Conservation (phyloP, 495 filamentous ascomycete species). For the Astrocystis sublimbata region DNA sequence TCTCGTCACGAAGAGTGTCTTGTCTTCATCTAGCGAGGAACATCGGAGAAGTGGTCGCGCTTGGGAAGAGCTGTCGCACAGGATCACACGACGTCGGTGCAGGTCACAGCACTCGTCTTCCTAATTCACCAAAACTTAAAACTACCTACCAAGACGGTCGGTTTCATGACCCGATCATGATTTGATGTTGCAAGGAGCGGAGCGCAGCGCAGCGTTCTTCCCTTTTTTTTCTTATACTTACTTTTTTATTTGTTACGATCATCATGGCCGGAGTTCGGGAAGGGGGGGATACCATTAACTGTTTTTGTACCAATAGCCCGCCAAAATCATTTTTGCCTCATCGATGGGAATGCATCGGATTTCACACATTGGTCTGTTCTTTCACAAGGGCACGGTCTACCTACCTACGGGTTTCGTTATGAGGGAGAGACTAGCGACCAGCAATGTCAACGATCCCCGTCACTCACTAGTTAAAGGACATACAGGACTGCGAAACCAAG, state of each 20-base stretch:
- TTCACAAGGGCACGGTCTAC: neutral
- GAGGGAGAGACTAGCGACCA: neutral
- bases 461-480: conserved; percentile 10
- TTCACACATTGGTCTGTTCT: neutral
- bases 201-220: conserved; percentile 11
- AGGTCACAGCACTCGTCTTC: conserved; percentile 10
- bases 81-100: conserved; percentile 1
- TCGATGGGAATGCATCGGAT: neutral
- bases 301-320: conserved; percentile 14
- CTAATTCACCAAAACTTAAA: neutral
- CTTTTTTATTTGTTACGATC: neutral
- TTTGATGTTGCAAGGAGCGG: conserved; percentile 16
- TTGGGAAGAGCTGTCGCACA: conserved; percentile 6
- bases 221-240: neutral
- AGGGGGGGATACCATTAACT: conserved; percentile 17
- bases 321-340: conserved; percentile 13
- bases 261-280: conserved; percentile 17
- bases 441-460: conserved; percentile 6
- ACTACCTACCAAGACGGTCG: conserved; percentile 6
- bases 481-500: neutral
- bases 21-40: neutral
- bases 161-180: conserved; percentile 19
- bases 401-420: neutral
- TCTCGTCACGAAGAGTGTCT: neutral
- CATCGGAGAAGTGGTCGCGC: neutral